Base-by-base conservation (phyloP, 495 filamentous ascomycete genomes). In the Penicillium lividum region DNA sequence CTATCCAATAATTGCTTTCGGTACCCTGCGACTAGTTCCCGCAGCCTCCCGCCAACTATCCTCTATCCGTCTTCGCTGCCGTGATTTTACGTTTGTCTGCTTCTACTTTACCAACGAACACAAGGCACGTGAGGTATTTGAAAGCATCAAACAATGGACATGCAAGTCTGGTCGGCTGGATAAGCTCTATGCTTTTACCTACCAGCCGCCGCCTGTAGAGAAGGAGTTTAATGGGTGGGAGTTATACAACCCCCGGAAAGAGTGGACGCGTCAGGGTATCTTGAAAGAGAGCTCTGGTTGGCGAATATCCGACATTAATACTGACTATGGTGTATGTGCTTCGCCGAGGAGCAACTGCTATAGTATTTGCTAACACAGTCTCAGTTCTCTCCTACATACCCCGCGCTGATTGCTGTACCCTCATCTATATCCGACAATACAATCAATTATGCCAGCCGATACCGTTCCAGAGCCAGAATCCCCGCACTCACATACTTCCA, bases 351-450 rank as follows among this genome's bases (percentile, higher is more conserved):
- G 48, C 7, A 28, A n/a, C n/a, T 53, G 36, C 8, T 30, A 16
- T 42, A n/a, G n/a, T n/a, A 51, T 15, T 18, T 60, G 53, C 67
- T 81, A 45, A 80, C 64, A 60, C 9, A n/a, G 5, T 15, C 43
- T 34, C 57, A 90, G 86, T 98, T 97, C 68, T 96, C 92, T 30
- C 86, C 90, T 11, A 99, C 95, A n/a, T 99, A 99, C 71, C 94
- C 94, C 36, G 86, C 87, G 1, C 60, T 96, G 22, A 82, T 99
- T 11, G 84, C 84, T 28, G 91, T 98, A 16, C 94, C 94, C 22
- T 84, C 86, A 31, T 82, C 84, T 47, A 95, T 99, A 63, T 98
- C 94, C 42, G 94, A 99, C 73, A 98, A 93, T 62, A 92, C 92
- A 45, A 84, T 99, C 54, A 96, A 96, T 59, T 97, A 99, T 68